Evolutionary conservation across 345 rosid species (phyloP).

Genomic region (Combretum micranthum): DNA sequence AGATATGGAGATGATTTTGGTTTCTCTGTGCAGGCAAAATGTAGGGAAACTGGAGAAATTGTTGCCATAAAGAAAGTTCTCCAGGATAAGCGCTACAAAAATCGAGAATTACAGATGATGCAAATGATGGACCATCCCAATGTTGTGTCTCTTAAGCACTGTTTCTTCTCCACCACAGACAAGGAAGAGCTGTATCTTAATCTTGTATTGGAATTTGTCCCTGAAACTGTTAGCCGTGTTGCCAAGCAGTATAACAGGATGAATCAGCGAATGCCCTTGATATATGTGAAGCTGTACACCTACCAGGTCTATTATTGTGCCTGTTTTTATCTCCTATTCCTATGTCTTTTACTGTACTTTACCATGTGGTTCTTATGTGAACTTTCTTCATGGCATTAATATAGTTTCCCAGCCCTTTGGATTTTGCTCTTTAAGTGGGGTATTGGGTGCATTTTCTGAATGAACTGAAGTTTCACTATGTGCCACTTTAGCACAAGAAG

Average conservation of each 20-base stretch:
- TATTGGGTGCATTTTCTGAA: too few species aligned
- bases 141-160: constrained; percentile 76
- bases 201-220: constrained; percentile 93
- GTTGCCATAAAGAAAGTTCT: constrained; percentile 98
- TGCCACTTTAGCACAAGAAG: too few species aligned
- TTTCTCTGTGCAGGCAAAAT: constrained; percentile 69
- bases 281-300: constrained; percentile 87
- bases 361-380: too few species aligned
- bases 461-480: too few species aligned
- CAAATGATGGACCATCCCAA: constrained; percentile 91
- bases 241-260: constrained; percentile 77
- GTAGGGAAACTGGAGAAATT: constrained; percentile 89
- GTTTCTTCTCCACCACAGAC: constrained; percentile 90
- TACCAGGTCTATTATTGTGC: constrained; percentile 56
- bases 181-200: constrained; percentile 93
- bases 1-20: constrained; percentile 11
- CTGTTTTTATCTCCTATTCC: neutral
- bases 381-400: too few species aligned
- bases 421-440: too few species aligned
- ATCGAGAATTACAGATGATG: constrained; percentile 91
- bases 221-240: constrained; percentile 79
- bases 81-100: constrained; percentile 96
- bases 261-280: constrained; percentile 82
- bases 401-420: too few species aligned
- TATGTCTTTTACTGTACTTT: neutral